These are phyloP conservation scores for Collybiopsis luxurians DNA, from an alignment of 768 basidiomycete species.

Conservation along the genomic window DNA sequence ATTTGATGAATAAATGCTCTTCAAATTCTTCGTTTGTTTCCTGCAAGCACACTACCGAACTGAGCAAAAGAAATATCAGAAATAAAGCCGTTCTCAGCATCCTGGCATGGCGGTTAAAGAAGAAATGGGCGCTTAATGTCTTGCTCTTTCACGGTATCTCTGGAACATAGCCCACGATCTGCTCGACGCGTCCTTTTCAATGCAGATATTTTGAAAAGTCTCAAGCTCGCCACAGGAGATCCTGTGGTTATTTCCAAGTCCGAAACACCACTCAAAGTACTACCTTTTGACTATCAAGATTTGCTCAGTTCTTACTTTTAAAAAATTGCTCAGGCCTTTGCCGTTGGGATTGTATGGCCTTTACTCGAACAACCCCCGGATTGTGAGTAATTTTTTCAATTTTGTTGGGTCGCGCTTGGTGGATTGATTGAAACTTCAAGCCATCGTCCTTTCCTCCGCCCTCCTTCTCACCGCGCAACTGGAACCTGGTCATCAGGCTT, in stretches of 20 bases:
- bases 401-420: neutral
- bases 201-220: conserved; percentile 54
- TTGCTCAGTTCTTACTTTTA: conserved; percentile 12
- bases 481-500: conserved; percentile 43
- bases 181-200: conserved; percentile 64
- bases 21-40: conserved; percentile 41
- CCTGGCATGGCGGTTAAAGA: neutral
- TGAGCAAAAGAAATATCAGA: neutral
- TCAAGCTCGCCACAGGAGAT: conserved; percentile 69
- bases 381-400: conserved; percentile 35
- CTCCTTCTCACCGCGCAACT: conserved; percentile 62
- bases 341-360: conserved; percentile 77
- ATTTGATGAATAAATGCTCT: conserved; percentile 39
- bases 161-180: conserved; percentile 38
- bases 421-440: conserved; percentile 31
- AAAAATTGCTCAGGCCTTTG: conserved; percentile 44
- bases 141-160: conserved; percentile 1
- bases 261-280: neutral
- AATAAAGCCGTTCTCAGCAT: conserved; percentile 1
- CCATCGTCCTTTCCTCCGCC: conserved; percentile 51
- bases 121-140: conserved; percentile 2
- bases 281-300: neutral
- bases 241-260: conserved; percentile 49
- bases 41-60: neutral
- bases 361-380: conserved; percentile 57